Evolutionary conservation across 352 stramenopile genomes (phyloP), one percentile per base, ranked within the genome.

Genomic region (Phytopythium oedochilum): DNA sequence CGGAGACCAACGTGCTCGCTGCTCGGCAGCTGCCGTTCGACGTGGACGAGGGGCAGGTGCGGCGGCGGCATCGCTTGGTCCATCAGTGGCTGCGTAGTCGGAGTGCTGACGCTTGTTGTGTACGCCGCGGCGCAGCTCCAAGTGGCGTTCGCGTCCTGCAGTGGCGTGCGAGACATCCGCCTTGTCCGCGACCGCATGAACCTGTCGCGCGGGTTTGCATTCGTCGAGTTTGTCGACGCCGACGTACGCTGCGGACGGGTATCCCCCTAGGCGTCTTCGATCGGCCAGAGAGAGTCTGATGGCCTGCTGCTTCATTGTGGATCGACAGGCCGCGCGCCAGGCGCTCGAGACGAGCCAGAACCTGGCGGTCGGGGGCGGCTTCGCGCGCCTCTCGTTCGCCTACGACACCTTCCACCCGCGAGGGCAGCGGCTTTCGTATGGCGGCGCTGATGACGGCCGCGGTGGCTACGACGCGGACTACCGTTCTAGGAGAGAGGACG

Each of bases 41-140:
- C 34, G 82, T 87, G 11, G 75, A 89, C 29, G 85, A 94, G 75
- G 73, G 69, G 54, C 78, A 92, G 59, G 85, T 94, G 57, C 10
- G 69, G 11, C 34, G 9, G 11, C 60, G n/a, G 51, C 32, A 23
- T 52, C n/a, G n/a, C n/a, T n/a, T n/a, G n/a, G 34, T 42, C 20
- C 28, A 51, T 36, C 53, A 22, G 8, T 17, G 7, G 0, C 18
- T 18, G 11, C n/a, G 9, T n/a, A 12, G 14, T 10, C 14, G 18
- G 28, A 28, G 1, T 14, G 18, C 29, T 50, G 20, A 26, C n/a
- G 14, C 14, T 17, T 29, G n/a, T n/a, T n/a, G n/a, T 29, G 12
- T 36, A 6, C 29, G 15, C 17, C 26, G 7, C 50, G 35, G 23
- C 1, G 3, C 53, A 94, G 85, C 73, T 94, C n/a, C 78, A 91